phyloP scores from a whole-genome alignment of 1,284 basidiomycete species.

The Ganoderma resinaceum region DNA sequence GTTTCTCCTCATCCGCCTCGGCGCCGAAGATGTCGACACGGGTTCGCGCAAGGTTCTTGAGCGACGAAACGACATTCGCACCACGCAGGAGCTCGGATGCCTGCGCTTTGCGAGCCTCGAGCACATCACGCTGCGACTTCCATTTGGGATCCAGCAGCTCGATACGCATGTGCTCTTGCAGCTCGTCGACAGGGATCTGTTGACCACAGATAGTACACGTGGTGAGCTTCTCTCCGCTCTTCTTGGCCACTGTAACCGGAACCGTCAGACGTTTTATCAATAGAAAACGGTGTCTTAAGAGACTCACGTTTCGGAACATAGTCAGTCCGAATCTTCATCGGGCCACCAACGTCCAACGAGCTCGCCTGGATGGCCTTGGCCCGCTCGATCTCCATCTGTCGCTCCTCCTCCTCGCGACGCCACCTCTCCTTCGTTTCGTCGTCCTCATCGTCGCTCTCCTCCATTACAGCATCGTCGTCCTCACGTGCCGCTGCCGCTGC shows the following conservation, averaged over 20 bases:
- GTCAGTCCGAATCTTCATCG: slow-evolving; percentile 97
- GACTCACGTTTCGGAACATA: slow-evolving; percentile 91
- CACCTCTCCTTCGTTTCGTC: slow-evolving; percentile 69
- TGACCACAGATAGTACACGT: slow-evolving; percentile 95
- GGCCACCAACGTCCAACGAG: slow-evolving; percentile 76
- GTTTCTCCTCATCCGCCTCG: slow-evolving; percentile 86
- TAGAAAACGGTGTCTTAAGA: slow-evolving; percentile 16
- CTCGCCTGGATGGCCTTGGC: slow-evolving; percentile 82
- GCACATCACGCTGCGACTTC: slow-evolving; percentile 91
- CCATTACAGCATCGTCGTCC: slow-evolving; percentile 74
- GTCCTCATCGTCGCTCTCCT: slow-evolving; percentile 80
- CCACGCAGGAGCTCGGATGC: slow-evolving; percentile 88
- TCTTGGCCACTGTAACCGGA: slow-evolving; percentile 65
- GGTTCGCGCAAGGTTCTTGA: slow-evolving; percentile 88
- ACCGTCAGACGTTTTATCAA: neutral
- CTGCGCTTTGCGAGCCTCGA: slow-evolving; percentile 90
- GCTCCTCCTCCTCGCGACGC: slow-evolving; percentile 79
- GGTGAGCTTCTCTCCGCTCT: slow-evolving; percentile 74
- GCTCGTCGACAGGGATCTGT: slow-evolving; percentile 92
- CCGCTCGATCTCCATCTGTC: slow-evolving; percentile 76
- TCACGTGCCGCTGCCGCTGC: slow-evolving; percentile 75
- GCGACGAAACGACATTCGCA: slow-evolving; percentile 91
- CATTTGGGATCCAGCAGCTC: slow-evolving; percentile 97
- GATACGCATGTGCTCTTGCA: slow-evolving; percentile 98
- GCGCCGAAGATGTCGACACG: slow-evolving; percentile 96